These are phyloP conservation scores for Xylariaceae sp. DNA, from an alignment of 2,329 filamentous ascomycete genomes.

Conservation along the genomic window DNA sequence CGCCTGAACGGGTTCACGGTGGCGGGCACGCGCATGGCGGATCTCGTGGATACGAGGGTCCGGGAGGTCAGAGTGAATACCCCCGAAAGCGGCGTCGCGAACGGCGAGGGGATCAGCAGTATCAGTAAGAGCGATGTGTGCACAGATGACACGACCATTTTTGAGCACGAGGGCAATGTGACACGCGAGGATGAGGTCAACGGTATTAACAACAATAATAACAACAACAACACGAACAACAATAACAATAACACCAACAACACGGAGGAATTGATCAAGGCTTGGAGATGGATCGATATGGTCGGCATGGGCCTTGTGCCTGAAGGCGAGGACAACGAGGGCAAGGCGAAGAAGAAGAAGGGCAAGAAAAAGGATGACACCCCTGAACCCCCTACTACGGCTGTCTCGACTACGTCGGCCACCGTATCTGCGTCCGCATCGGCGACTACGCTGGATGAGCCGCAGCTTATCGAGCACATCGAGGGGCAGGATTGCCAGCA, in stretches of 20 bases:
- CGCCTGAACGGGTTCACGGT: conserved; percentile 46
- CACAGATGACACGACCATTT: conserved; percentile 46
- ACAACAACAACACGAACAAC: neutral
- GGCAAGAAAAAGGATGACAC: conserved; percentile 15
- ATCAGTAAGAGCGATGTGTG: conserved; percentile 16
- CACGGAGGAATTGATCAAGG: conserved; percentile 33
- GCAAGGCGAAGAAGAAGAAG: conserved; percentile 19
- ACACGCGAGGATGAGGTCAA: conserved; percentile 7
- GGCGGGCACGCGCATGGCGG: conserved; percentile 35
- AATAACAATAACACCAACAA: neutral
- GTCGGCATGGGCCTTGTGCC: conserved; percentile 40
- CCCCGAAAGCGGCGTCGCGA: conserved; percentile 34
- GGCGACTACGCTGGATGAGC: neutral
- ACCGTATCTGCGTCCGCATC: too few species aligned
- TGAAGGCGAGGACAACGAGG: conserved; percentile 5
- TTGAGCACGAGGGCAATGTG: conserved; percentile 39
- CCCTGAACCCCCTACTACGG: too few species aligned
- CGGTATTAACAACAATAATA: neutral
- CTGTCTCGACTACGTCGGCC: too few species aligned
- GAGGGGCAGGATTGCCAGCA: conserved; percentile 5
- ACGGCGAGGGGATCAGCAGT: neutral
- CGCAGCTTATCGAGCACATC: neutral
- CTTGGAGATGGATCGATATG: conserved; percentile 51
- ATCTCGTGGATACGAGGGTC: conserved; percentile 41
- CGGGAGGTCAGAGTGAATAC: conserved; percentile 12